Base-by-base conservation (phyloP, 2,329 filamentous ascomycete genomes). In the Paraphoma chrysanthemicola region DNA sequence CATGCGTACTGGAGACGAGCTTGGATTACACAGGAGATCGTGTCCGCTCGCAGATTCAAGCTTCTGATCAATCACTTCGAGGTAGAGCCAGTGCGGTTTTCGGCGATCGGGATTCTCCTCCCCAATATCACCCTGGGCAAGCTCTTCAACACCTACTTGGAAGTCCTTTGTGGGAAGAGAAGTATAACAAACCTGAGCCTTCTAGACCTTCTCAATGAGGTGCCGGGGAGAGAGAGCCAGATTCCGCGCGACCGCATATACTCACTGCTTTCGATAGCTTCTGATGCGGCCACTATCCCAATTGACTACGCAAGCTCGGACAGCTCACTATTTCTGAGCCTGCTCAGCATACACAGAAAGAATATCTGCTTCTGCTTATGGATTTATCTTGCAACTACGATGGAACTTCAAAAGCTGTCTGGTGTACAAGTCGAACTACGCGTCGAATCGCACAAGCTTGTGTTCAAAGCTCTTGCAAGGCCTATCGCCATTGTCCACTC, bases 231-330 rank as follows among this genome's bases (percentile, higher is more conserved):
- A 29, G 9, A 39, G 14, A 28, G 33, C 14, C 33, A 39, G 16
- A 41, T 48, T 29, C 46, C 46, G n/a, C 46, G 46, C 16, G 46
- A 48, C 29, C 16, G 23, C 14, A 41, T 48, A 12, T 48, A 48
- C 46, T 48, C 46, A 3, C 36, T 48, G 14, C 33, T 41, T 6
- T 41, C 46, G 4, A 16, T 48, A 18, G 46, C 46, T 14, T 48
- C 46, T 5, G 46, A 48, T 14, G 11, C n/a, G 11, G 16, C 39
- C 8, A 16, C 4, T 14, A 16, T 42, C 10, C 16, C 39, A n/a
- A n/a, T 42, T 10, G 39, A 42, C 39, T 42, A 42, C n/a, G 39
- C 11, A 14, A 42, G 39, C 16, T 42, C 39, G 8, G 39, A 42
- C 39, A 23, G 23, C 23, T 23, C 23, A 23, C 23, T 23, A 5